phyloP scores from a whole-genome alignment of 1,284 basidiomycete genomes.

The Pholiota adiposa region DNA sequence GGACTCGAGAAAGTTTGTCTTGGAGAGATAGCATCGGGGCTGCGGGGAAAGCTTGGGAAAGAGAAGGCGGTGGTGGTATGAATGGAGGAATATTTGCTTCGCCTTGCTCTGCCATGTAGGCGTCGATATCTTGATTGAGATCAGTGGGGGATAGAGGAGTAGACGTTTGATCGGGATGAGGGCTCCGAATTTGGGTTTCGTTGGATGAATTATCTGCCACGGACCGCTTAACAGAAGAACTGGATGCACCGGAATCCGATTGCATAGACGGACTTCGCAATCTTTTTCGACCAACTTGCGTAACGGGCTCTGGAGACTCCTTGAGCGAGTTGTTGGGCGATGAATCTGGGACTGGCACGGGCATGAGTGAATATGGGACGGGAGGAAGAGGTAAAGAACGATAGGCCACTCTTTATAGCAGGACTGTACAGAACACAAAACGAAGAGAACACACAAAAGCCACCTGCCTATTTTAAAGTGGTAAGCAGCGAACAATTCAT shows the following conservation, averaged over 20 bases:
- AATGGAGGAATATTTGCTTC: constrained; percentile 41
- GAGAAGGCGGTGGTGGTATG: constrained; percentile 26
- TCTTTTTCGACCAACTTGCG: constrained; percentile 47
- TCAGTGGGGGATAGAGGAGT: constrained; percentile 43
- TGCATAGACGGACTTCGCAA: constrained; percentile 53
- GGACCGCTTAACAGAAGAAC: constrained; percentile 73
- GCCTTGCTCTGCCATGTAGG: constrained; percentile 75
- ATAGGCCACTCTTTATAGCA: constrained; percentile 23
- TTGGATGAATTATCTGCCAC: constrained; percentile 60
- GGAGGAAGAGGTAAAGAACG: constrained; percentile 21
- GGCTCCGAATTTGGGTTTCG: constrained; percentile 43
- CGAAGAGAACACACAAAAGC: constrained; percentile 17
- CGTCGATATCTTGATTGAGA: constrained; percentile 58
- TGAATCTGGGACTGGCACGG: constrained; percentile 31
- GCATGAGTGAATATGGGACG: constrained; percentile 27
- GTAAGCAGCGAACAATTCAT: neutral
- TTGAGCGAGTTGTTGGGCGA: constrained; percentile 28
- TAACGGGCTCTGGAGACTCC: constrained; percentile 30
- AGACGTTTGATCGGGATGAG: constrained; percentile 47
- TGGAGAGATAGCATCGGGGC: constrained; percentile 37
- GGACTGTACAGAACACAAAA: constrained; percentile 10
- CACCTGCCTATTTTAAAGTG: constrained; percentile 11
- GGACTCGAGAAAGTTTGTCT: constrained; percentile 56
- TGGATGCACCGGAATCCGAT: constrained; percentile 54
- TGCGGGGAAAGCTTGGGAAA: constrained; percentile 27